Base-by-base conservation (phyloP, 768 basidiomycete species). In the Boletus vermiculosoides region DNA sequence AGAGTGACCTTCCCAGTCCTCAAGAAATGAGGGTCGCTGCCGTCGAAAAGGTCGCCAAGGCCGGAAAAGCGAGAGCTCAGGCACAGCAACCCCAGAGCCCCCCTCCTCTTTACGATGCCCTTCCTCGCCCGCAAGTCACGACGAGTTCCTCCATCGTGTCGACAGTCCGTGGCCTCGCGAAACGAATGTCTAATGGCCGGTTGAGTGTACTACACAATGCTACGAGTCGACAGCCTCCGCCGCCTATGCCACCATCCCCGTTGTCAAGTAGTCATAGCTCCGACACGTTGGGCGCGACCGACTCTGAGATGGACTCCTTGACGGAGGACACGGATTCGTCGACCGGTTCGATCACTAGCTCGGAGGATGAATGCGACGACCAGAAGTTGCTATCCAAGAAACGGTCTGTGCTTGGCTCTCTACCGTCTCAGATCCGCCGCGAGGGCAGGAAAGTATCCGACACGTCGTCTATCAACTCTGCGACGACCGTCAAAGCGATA, bases 311-410 rank as follows among this genome's bases (percentile, higher is more conserved):
- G 64, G 82, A 79, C 55, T 86, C 83, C 28, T 72, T 87, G 45
- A 80, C 80, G n/a, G 85, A 87, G 57, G 84, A 87, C 60, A 80
- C 77, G 22, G 81, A 79, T 28, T 85, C 83, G 13, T 83, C 83
- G 31, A 71, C 66, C 13, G 83, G 80, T 40, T 85, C 79, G 57
- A 61, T 69, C 47, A 77, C 76, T 41, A 83, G 79, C 56, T 82
- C 83, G 22, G 83, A 83, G 45, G 70, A 77, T 6, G 75, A 77
- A 33, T 73, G 75, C 47, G 73, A 63, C 37, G 55, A 63, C 30
- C 45, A 62, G 39, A 69, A 68, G 50, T 34, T 57, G 50, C 7
- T 56, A 8, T 20, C 56, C 33, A 64, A 52, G 66, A 77, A 76
- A 45, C 76, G 77, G 1, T 82, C 82, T 51, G 73, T 78, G 5